A percentile compares a stretch with the other conserved stretches of the same genome.
Evolutionary conservation across 192 early-diverging fungal genomes (phyloP).

Genomic region (Coemansia erecta): DNA sequence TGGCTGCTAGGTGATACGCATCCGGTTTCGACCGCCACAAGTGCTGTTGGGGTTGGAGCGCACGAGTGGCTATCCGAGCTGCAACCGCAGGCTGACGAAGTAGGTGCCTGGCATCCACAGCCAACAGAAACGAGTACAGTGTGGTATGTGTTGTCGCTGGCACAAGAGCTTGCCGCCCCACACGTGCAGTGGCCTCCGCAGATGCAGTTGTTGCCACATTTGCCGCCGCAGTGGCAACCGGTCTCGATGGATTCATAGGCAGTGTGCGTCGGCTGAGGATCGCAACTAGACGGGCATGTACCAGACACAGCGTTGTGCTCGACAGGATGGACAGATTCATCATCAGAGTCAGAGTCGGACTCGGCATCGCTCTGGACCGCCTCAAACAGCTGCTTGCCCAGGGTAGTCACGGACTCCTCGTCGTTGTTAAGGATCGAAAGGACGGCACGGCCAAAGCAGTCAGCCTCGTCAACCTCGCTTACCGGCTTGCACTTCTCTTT

Average conservation of each 20-base stretch:
- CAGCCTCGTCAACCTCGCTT: conserved; percentile 13
- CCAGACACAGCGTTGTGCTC: conserved; percentile 9
- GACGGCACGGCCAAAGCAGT: conserved; percentile 43
- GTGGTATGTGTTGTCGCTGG: conserved; percentile 24
- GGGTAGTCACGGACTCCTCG: conserved; percentile 22
- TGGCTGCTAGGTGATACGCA: conserved; percentile 3
- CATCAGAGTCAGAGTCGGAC: conserved; percentile 11
- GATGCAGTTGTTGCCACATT: conserved; percentile 20
- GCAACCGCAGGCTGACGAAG: conserved; percentile 5
- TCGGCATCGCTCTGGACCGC: conserved; percentile 2
- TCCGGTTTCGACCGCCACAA: conserved; percentile 11
- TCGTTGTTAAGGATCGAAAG: conserved; percentile 29
- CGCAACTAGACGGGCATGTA: conserved; percentile 1
- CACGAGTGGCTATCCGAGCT: background rate
- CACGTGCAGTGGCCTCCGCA: conserved; percentile 32
- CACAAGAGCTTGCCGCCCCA: conserved; percentile 3
- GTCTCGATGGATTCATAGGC: conserved; percentile 26
- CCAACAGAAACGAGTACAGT: conserved; percentile 31
- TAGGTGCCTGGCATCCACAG: conserved; percentile 8
- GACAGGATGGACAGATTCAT: conserved; percentile 6
- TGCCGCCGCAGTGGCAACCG: conserved; percentile 19
- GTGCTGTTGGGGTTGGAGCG: conserved; percentile 4
- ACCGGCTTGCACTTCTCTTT: conserved; percentile 5
- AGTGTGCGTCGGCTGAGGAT: conserved; percentile 12
- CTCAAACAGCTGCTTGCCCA: conserved; percentile 43